These are phyloP conservation scores for Posidonia oceanica DNA, from an alignment of 116 monocot species.

Conservation along the genomic window DNA sequence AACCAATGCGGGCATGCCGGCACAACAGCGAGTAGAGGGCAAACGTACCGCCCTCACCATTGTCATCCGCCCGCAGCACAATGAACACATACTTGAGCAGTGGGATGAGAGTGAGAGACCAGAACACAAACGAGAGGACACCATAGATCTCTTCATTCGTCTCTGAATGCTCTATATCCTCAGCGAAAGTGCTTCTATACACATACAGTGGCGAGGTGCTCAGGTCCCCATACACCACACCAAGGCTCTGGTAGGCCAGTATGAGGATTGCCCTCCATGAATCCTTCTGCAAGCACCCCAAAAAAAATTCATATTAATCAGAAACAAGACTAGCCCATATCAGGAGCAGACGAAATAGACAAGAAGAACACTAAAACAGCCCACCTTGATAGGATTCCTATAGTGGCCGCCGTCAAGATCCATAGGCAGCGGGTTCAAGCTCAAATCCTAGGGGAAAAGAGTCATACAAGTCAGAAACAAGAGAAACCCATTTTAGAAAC, in stretches of 20 bases:
- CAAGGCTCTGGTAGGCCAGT: slow-evolving; percentile 30
- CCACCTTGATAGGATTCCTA: neutral
- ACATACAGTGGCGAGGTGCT: slow-evolving; percentile 35
- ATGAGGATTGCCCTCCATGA: slow-evolving; percentile 13
- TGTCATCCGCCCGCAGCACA: slow-evolving; percentile 24
- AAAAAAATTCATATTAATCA: neutral
- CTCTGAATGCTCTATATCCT: slow-evolving; percentile 9
- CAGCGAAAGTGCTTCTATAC: slow-evolving; percentile 19
- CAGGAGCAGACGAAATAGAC: neutral
- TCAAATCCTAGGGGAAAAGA: neutral
- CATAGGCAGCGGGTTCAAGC: neutral
- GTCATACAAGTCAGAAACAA: neutral
- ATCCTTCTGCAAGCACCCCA: slow-evolving; percentile 6
- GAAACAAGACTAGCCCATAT: neutral
- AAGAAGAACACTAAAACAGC: neutral
- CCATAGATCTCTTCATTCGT: slow-evolving; percentile 23
- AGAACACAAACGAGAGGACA: slow-evolving; percentile 28
- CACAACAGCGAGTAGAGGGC: slow-evolving; percentile 27
- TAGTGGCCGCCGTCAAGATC: slow-evolving; percentile 1
- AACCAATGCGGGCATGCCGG: slow-evolving; percentile 23
- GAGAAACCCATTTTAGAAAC: neutral
- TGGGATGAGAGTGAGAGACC: slow-evolving; percentile 27
- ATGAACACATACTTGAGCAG: slow-evolving; percentile 27
- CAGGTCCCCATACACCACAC: slow-evolving; percentile 30
- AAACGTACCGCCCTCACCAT: slow-evolving; percentile 32